Evolutionary conservation across 202 grass and related monocot genomes (phyloP), one percentile per base, ranked within the genome.

Genomic region (Eragrostis tef): DNA sequence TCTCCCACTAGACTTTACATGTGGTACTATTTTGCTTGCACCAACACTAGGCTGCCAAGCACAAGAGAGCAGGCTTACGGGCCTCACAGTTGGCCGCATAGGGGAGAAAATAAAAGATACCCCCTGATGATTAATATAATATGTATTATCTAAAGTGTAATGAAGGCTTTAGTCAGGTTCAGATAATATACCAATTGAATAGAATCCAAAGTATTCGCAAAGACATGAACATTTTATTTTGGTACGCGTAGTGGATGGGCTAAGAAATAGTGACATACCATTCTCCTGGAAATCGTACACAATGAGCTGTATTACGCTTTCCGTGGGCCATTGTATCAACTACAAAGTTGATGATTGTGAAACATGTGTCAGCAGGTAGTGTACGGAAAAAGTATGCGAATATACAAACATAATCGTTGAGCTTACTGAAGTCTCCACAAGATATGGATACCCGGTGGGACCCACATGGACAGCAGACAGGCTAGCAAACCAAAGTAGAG

Each of bases 291-390:
- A 94, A 94, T 67, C 94, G 79, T 52, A 98, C 49, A 77, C 88
- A 98, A 45, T 95, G 90, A 84, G 92, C 95, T 2, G 92, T 98
- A 84, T 98, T 98, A 45, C 79, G 82, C 79, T 98, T 95, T 71
- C 92, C 92, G 87, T 98, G 87, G 20, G 78, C 31, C 52, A 94
- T 69, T 72, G 87, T 89, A 64, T 89, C 73, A 72, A 90, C 93
- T 92, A 78, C 69, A 80, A 78, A 80, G 36, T 27, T 77, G 22
- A 84, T 75, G 36, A 49, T 70, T 78, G 69, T 73, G 79, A 86
- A 77, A 53, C 0, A 54, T 4, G 49, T 22, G 56, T 67, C 19
- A 85, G 64, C 19, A 85, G 64, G 39, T 17, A 68, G 27, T 75
- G 53, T 63, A 76, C 39, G 47, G 1, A 65, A 64, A 63, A 72